phyloP scores from a whole-genome alignment of 495 filamentous ascomycete genomes.

The Geopyxis carbonaria region DNA sequence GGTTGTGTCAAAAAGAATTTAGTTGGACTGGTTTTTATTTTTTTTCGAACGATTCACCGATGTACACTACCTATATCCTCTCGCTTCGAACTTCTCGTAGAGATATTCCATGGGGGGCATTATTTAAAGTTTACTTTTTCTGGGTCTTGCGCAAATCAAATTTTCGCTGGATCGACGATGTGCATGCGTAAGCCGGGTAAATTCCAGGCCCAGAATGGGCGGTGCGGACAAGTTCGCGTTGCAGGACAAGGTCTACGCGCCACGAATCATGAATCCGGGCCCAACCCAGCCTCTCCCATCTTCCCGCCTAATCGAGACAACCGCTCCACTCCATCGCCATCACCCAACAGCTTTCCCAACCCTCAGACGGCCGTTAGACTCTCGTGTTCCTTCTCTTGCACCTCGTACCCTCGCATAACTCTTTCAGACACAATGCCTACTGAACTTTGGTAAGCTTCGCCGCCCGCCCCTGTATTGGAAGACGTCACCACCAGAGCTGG shows the following conservation, averaged over 20 bases:
- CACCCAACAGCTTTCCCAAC: background rate
- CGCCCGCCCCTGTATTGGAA: conserved; percentile 6
- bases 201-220: background rate
- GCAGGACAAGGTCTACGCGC: background rate
- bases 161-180: background rate
- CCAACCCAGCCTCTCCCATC: conserved; percentile 1
- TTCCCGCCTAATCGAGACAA: background rate
- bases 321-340: background rate
- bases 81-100: background rate
- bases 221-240: background rate
- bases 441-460: conserved; percentile 23
- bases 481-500: conserved; percentile 2
- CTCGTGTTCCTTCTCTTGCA: background rate
- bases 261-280: conserved; percentile 1
- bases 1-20: conserved; percentile 2
- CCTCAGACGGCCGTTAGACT: no score
- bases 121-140: no score
- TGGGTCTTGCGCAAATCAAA: no score
- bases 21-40: background rate
- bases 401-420: background rate
- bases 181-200: conserved; percentile 1
- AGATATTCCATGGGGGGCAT: background rate
- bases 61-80: conserved; percentile 8
- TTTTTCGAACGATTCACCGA: no score
- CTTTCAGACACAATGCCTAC: conserved; percentile 15